Evolutionary conservation across 441 rosid genomes (phyloP), one percentile per base, ranked within the genome.

Genomic region (Geranium incanum): DNA sequence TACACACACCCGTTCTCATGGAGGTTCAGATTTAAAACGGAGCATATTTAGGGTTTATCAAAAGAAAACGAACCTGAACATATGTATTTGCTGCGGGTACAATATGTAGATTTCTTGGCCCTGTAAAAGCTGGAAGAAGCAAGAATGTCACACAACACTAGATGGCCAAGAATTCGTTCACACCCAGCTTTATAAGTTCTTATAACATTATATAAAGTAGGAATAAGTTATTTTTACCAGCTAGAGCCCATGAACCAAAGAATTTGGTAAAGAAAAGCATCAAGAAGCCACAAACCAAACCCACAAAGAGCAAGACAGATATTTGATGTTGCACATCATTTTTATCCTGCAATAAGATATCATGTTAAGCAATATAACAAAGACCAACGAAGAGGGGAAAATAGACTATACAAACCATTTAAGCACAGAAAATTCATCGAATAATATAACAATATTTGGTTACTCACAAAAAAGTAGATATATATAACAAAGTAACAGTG

Each of bases 251-350:
- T 62, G 88, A 72, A 48, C 89, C 88, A 71, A 78, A 84, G 65
- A 86, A 74, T 67, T 75, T 81, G 33, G 93, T 85, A 57, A 83
- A 74, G 69, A 84, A 59, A 77, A 88, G 75, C 93, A 88, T 76
- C 66, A 79, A 72, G 74, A 82, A 50, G 69, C 86, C 88, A 77
- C 86, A 87, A 73, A 72, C 66, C 77, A 87, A 78, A 18, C 86
- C 89, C 0, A 85, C 73, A 78, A 88, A 87, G 69, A 88, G 85
- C 79, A 85, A 65, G 77, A 81, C 77, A 0, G 94, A 88, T 79
- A 88, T 79, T 72, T 84, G 88, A 79, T 87, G 94, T 74, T 87
- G 94, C 68, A 83, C 91, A 72, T 82, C 86, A 13, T 82, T 74
- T 78, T 83, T 82, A 72, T 84, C 89, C 86, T 87, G 79, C 84